Base-by-base conservation (phyloP, 306 rosid species). In the Quercus engelmannii region DNA sequence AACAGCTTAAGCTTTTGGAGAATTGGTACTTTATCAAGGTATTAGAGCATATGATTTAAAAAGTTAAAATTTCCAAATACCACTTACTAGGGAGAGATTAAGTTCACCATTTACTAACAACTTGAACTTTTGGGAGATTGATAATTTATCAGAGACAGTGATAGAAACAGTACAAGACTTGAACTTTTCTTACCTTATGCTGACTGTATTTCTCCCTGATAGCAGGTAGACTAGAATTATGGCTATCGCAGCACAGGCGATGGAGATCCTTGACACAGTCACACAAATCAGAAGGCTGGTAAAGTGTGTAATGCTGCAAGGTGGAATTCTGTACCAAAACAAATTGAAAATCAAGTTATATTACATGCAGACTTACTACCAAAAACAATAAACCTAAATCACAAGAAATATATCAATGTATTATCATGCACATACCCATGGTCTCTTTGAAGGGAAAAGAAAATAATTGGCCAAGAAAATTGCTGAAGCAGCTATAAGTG, bases 401-500 rank as follows among this genome's bases (percentile, higher is more conserved):
- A 14, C 7, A 43, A 49, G 35, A 46, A 72, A 25, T 14, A 3
- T 19, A 55, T 3, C 15, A 25, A 8, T 56, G 20, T 23, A 31
- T 18, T 49, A 62, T 75, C 59, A 73, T 17, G 20, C 18, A 49
- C 88, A 18, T 88, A 95, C 99, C 99, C 99, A 95, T 69, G 98
- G 99, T 88, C 83, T 93, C 77, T 77, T 83, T 15, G 92, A 80
- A 25, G 99, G 98, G 69, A 31, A 49, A 59, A 92, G 91, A 6
- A 93, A 64, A 71, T 84, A 95, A 41, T 84, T 91, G 49, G 97
- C 97, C 77, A 95, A 81, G 91, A 95, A 95, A 70, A 95, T 91
- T 4, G 98, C 92, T 9, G 99, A 90, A 46, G 97, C 98, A 28
- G 99, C 98, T 21, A 90, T 46, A 1, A 90, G 86, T 33, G 99